phyloP scores from a whole-genome alignment of 169 alveolate species.

The Plasmodium ovale region DNA sequence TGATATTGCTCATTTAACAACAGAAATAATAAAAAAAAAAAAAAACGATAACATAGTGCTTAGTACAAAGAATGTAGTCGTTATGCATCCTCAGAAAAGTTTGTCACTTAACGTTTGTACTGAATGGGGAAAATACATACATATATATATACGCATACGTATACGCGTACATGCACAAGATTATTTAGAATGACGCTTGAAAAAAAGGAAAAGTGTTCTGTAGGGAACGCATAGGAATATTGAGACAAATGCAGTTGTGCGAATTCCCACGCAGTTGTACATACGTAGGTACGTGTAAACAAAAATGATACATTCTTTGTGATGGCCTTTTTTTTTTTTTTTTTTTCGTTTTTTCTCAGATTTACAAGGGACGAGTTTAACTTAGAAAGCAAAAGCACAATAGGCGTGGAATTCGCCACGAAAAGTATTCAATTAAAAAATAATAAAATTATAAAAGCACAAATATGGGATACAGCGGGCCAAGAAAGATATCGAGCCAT shows the following conservation, averaged over 20 bases:
- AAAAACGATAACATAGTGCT: no score
- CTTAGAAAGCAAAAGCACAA: conserved; percentile 97
- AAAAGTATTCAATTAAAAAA: conserved; percentile 90
- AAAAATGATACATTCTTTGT: no score
- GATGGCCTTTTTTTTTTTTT: not conserved
- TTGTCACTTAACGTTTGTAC: no score
- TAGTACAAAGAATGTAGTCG: no score
- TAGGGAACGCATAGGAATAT: not conserved
- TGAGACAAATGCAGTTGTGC: no score
- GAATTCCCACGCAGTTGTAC: no score
- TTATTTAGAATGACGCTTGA: not conserved
- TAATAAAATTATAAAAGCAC: conserved; percentile 95
- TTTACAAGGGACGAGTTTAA: conserved; percentile 97
- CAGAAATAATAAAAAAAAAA: not conserved
- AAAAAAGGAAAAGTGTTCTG: not conserved
- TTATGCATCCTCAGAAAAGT: no score
- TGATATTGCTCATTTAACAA: not conserved
- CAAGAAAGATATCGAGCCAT: conserved; percentile 99
- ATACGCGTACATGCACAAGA: not conserved
- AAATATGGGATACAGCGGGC: conserved; percentile 99
- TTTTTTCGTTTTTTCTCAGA: conserved; percentile 57
- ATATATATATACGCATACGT: not conserved
- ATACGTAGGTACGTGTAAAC: not conserved
- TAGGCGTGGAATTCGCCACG: conserved; percentile 99
- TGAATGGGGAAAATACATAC: not conserved